Base-by-base conservation (phyloP, 257 asterid species). In the Sherardia arvensis region DNA sequence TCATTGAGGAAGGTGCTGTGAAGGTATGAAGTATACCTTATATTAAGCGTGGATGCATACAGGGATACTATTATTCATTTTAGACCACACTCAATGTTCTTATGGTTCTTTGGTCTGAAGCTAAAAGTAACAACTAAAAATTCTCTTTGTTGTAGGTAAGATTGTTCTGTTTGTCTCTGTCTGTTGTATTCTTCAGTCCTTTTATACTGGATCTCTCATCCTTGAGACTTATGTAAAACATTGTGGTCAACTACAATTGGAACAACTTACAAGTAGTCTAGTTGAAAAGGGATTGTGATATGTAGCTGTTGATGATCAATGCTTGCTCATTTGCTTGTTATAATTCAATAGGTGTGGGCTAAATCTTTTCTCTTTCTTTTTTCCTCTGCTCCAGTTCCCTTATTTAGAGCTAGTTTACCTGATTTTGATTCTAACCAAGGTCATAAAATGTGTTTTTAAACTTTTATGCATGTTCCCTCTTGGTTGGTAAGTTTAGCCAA, bases 1-100 rank as follows among this genome's bases (percentile, higher is more conserved):
- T 80, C 45, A 59, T 80, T 68, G 85, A 77, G 77, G 85, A 80
- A 62, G 82, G 85, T 55, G 75, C 77, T 60, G 78, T 77, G 51
- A 74, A 80, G 82, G 85, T 80, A 80, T 29, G 11, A 49, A 69
- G 53, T 38, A 28, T 69, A 54, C 34, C 36, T 48, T 28, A 14
- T 4, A 22, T 23, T 36, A 25, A 57, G 21, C 18, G 0, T 38
- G 4, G 14, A 2, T 38, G 15, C 11, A 38, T 12, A 8, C 17
- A 34, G 27, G 43, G 38, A 48, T 43, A 43, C 25, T 30, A 43
- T 30, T 6, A 43, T n/a, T 12, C 30, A 49, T 3, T 68, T 27
- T 48, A 38, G 15, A 4, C 59, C 30, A 17, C 25, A 29, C 33
- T 53, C 15, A 21, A 26, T 59, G 23, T 27, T 55, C 4, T 27